Evolutionary conservation across 2,329 filamentous ascomycete species (phyloP).

Genomic region (Chaetomium sp.): DNA sequence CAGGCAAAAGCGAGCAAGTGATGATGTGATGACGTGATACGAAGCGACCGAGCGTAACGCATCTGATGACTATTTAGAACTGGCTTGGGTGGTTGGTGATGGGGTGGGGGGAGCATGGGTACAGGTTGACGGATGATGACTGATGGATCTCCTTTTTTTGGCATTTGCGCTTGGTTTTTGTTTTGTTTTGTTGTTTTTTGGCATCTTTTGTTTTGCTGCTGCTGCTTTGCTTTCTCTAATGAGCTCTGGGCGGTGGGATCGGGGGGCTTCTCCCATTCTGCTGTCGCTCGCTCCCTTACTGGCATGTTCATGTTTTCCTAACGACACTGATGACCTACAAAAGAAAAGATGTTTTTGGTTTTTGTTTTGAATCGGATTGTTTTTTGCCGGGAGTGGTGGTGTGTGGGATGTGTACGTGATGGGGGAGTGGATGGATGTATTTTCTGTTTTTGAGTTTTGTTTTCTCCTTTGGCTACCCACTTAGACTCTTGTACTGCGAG

Average conservation of each 20-base stretch:
- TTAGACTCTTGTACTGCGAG: constrained; percentile 15
- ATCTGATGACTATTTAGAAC: constrained; percentile 16
- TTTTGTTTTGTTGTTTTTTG: constrained; percentile 8
- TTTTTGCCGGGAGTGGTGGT: neutral
- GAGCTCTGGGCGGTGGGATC: constrained; percentile 17
- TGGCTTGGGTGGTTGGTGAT: constrained; percentile 6
- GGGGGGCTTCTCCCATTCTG: neutral
- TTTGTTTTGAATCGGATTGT: neutral
- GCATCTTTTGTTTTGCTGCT: constrained; percentile 7
- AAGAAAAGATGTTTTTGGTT: constrained; percentile 17
- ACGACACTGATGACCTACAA: constrained; percentile 23
- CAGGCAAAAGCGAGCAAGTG: neutral
- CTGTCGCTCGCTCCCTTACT: constrained; percentile 4
- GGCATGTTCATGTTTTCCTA: constrained; percentile 19
- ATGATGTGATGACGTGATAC: constrained; percentile 15
- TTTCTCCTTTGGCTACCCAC: neutral
- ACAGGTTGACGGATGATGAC: constrained; percentile 11
- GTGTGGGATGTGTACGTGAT: neutral
- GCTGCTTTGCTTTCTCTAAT: constrained; percentile 8
- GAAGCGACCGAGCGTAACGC: neutral
- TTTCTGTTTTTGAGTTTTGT: neutral
- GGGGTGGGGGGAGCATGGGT: neutral
- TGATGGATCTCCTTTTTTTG: constrained; percentile 18
- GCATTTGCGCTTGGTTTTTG: neutral
- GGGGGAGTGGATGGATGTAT: neutral